phyloP scores from a whole-genome alignment of 179 eudicot genomes.

The Nepenthes alata region DNA sequence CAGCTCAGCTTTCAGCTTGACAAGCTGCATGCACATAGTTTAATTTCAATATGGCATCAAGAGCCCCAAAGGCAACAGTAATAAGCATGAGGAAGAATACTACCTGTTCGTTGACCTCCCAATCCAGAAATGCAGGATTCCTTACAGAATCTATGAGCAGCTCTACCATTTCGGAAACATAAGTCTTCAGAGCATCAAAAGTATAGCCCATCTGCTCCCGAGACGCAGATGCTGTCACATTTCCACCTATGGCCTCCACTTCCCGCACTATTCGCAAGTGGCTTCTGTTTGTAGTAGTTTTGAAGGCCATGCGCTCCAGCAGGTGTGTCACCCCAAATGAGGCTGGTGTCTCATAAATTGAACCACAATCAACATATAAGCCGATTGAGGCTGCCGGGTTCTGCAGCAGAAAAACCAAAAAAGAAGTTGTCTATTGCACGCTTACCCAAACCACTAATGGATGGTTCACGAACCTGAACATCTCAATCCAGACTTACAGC shows the following conservation, averaged over 20 bases:
- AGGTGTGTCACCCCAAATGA: slow-evolving; percentile 75
- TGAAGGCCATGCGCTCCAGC: slow-evolving; percentile 97
- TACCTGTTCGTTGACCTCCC: slow-evolving; percentile 96
- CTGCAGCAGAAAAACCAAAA: slow-evolving; percentile 23
- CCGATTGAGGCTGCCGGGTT: slow-evolving; percentile 88
- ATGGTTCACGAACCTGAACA: background rate
- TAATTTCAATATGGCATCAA: background rate
- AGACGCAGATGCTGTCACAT: slow-evolving; percentile 61
- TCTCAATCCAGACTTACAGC: slow-evolving; percentile 34
- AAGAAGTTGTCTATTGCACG: background rate
- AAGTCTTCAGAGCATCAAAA: slow-evolving; percentile 73
- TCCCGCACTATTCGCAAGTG: slow-evolving; percentile 86
- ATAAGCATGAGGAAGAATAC: slow-evolving; percentile 4
- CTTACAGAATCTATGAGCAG: slow-evolving; percentile 79
- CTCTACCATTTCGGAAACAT: slow-evolving; percentile 93
- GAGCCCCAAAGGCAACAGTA: background rate
- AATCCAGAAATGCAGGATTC: slow-evolving; percentile 85
- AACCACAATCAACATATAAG: slow-evolving; percentile 68
- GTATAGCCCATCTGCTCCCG: slow-evolving; percentile 88
- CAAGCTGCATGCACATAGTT: slow-evolving; percentile 34
- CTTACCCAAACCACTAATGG: background rate
- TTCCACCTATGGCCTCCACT: slow-evolving; percentile 95
- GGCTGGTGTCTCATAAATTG: slow-evolving; percentile 67
- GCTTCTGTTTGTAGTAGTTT: slow-evolving; percentile 70
- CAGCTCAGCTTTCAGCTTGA: slow-evolving; percentile 62